These are phyloP conservation scores for Streptanthus diversifolius DNA, from an alignment of 345 rosid genomes.

Conservation along the genomic window DNA sequence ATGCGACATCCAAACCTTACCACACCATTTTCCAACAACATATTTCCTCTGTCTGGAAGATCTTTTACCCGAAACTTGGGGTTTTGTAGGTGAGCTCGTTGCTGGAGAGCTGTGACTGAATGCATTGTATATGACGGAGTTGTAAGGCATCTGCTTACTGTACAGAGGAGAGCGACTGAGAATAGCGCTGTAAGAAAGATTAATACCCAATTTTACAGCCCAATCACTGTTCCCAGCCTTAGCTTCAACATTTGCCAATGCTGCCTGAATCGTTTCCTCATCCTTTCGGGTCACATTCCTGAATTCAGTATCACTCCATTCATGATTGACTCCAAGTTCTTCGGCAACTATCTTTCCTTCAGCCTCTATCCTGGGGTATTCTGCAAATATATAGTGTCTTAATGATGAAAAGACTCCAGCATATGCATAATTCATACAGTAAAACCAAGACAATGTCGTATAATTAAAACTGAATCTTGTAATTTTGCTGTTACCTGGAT, in stretches of 20 bases:
- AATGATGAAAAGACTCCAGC: background rate
- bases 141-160: constrained; percentile 97
- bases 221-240: constrained; percentile 84
- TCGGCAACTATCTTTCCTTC: constrained; percentile 73
- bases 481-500: constrained; percentile 56
- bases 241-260: constrained; percentile 77
- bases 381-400: constrained; percentile 44
- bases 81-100: constrained; percentile 41
- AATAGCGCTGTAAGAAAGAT: constrained; percentile 80
- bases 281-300: constrained; percentile 65
- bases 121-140: constrained; percentile 73
- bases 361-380: constrained; percentile 83
- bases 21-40: constrained; percentile 98
- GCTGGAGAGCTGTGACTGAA: constrained; percentile 73
- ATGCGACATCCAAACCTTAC: constrained; percentile 97
- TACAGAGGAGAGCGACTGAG: constrained; percentile 84
- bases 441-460: background rate
- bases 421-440: background rate
- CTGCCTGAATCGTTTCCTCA: constrained; percentile 58
- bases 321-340: constrained; percentile 59
- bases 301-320: constrained; percentile 61
- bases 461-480: background rate
- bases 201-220: constrained; percentile 89
- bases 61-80: constrained; percentile 48
- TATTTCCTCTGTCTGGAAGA: constrained; percentile 61